These are phyloP conservation scores for Cucurbita argyrosperma DNA, from an alignment of 306 rosid species.

Conservation along the genomic window DNA sequence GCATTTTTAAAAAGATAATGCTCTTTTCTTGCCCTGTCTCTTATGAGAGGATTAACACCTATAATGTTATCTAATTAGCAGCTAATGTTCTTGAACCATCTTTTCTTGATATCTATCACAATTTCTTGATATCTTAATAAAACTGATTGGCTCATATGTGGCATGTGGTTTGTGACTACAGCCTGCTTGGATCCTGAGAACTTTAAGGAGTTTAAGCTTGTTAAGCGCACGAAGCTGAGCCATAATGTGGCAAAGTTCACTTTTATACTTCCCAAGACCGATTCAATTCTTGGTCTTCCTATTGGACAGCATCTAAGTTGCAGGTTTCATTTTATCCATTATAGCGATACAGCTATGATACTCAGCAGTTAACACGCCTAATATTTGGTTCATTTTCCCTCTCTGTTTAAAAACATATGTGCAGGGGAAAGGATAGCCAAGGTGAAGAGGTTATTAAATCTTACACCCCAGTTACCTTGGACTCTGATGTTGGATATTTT, in stretches of 20 bases:
- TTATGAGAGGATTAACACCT: background rate
- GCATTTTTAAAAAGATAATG: background rate
- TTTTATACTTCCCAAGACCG: conserved; percentile 62
- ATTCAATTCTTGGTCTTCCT: conserved; percentile 86
- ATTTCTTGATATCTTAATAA: background rate
- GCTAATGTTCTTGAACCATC: background rate
- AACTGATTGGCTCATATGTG: background rate
- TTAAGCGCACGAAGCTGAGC: conserved; percentile 62
- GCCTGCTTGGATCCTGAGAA: conserved; percentile 63
- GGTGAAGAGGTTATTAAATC: conserved; percentile 84
- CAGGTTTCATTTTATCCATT: conserved; percentile 39
- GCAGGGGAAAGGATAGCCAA: conserved; percentile 82
- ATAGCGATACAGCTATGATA: background rate
- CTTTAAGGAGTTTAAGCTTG: conserved; percentile 66
- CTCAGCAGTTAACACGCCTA: background rate
- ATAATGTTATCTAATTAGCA: background rate
- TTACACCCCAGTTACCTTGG: conserved; percentile 89
- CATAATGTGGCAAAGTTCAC: conserved; percentile 90
- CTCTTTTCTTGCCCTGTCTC: background rate
- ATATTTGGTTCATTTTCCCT: background rate
- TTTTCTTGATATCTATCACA: background rate
- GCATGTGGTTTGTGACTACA: conserved; percentile 13
- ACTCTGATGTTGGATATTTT: conserved; percentile 78
- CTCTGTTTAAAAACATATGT: conserved; percentile 1
- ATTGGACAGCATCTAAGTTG: conserved; percentile 96